Conservation (phyloP, 305 asterid species). For the Fraxinus sp. region DNA sequence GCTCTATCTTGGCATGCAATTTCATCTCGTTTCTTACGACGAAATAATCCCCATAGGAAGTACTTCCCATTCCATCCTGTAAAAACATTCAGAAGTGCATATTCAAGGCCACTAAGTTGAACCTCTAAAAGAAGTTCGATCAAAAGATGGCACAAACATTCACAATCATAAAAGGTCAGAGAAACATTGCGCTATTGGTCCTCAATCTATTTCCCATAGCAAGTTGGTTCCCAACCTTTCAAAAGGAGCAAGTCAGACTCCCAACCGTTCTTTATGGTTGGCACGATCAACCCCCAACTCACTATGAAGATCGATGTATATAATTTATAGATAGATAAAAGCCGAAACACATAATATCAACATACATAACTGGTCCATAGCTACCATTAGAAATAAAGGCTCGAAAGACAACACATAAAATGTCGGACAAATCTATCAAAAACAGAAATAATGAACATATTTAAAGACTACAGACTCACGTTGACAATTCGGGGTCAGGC, state of each 20-base stretch:
- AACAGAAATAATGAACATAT: slow-evolving; percentile 6
- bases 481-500: slow-evolving; percentile 45
- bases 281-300: neutral
- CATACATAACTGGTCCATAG: neutral
- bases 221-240: neutral
- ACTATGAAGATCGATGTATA: neutral
- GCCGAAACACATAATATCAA: neutral
- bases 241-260: neutral
- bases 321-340: neutral
- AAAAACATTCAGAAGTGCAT: too few species aligned
- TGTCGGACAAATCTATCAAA: neutral
- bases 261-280: neutral
- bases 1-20: too few species aligned
- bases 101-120: too few species aligned
- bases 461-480: slow-evolving; percentile 34
- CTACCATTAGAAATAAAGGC: neutral
- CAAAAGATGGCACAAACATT: too few species aligned
- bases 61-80: too few species aligned
- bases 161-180: neutral
- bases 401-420: neutral
- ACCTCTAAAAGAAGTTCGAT: too few species aligned
- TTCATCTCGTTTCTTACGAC: too few species aligned
- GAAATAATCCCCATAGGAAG: too few species aligned
- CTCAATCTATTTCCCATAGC: neutral
- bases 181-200: neutral